Conservation (phyloP, 139 green algal genomes). For the Chlamydomonas sp. region DNA sequence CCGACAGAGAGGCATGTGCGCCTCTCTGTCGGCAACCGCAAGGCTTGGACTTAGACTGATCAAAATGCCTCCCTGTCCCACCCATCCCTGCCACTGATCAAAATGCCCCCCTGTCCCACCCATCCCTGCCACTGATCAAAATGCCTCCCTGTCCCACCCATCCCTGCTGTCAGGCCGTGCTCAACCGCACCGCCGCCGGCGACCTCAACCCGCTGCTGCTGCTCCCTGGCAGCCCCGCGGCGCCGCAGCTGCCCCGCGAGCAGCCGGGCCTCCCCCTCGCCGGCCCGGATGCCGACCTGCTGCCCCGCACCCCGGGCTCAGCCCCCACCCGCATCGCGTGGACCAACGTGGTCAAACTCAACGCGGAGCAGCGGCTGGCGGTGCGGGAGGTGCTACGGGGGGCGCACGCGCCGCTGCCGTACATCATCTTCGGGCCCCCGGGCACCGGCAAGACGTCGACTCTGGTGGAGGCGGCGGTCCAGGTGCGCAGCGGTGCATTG, state of each 20-base stretch:
- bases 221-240: neutral
- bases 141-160: neutral
- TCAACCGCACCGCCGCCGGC: neutral
- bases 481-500: constrained; percentile 28
- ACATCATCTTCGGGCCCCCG: constrained; percentile 60
- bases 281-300: neutral
- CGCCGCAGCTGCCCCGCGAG: neutral
- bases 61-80: too few relatives aligned
- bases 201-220: constrained; percentile 10
- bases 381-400: constrained; percentile 37
- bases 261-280: neutral
- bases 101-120: neutral
- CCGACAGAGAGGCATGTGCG: too few relatives aligned
- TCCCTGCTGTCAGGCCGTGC: neutral
- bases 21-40: too few relatives aligned
- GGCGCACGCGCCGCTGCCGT: constrained; percentile 45
- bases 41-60: too few relatives aligned
- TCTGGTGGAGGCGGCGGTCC: constrained; percentile 53
- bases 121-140: neutral
- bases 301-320: neutral
- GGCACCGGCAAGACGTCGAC: constrained; percentile 61
- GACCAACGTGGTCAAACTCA: neutral
- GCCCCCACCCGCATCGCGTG: neutral
- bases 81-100: too few relatives aligned
- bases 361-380: constrained; percentile 49